Evolutionary conservation across 1,139 yeast genomes (phyloP).

Genomic region (Suhomyces choctaworum): DNA sequence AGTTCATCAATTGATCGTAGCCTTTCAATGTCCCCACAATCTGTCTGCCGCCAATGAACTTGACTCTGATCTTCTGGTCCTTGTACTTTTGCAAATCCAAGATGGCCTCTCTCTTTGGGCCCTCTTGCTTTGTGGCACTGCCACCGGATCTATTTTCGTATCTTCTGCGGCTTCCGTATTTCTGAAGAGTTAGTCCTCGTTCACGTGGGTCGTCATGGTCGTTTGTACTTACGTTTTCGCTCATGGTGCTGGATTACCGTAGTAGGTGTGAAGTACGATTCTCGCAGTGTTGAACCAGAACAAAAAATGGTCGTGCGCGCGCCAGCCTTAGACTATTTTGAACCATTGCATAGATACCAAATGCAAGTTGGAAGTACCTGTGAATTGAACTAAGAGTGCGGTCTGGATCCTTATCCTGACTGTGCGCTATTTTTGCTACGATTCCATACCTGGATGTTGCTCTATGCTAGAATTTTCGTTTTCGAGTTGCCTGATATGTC

Average conservation of each 20-base stretch:
- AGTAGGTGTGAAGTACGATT: slow-evolving; percentile 2
- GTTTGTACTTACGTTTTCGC: slow-evolving; percentile 15
- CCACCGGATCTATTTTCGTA: slow-evolving; percentile 23
- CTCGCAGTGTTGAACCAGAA: neutral
- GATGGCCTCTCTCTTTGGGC: slow-evolving; percentile 89
- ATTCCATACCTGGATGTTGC: neutral
- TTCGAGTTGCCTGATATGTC: too few species aligned
- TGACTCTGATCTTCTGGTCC: slow-evolving; percentile 72
- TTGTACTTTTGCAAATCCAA: slow-evolving; percentile 77
- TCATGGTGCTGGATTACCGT: slow-evolving; percentile 9
- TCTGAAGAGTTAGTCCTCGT: slow-evolving; percentile 10
- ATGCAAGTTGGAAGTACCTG: too few species aligned
- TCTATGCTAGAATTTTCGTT: too few species aligned
- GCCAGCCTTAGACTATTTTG: too few species aligned
- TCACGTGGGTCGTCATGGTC: too few species aligned
- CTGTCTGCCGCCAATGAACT: slow-evolving; percentile 84
- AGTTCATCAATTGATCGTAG: slow-evolving; percentile 88
- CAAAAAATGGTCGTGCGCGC: slow-evolving; percentile 4
- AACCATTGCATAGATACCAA: too few species aligned
- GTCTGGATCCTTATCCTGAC: too few species aligned
- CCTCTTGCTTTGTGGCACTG: slow-evolving; percentile 52
- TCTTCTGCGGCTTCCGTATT: slow-evolving; percentile 24
- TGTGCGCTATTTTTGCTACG: neutral
- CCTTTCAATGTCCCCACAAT: slow-evolving; percentile 82
- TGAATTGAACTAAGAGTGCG: too few species aligned